Conservation (phyloP, 108 stramenopile genomes). For the Pelagomonas calceolata region DNA sequence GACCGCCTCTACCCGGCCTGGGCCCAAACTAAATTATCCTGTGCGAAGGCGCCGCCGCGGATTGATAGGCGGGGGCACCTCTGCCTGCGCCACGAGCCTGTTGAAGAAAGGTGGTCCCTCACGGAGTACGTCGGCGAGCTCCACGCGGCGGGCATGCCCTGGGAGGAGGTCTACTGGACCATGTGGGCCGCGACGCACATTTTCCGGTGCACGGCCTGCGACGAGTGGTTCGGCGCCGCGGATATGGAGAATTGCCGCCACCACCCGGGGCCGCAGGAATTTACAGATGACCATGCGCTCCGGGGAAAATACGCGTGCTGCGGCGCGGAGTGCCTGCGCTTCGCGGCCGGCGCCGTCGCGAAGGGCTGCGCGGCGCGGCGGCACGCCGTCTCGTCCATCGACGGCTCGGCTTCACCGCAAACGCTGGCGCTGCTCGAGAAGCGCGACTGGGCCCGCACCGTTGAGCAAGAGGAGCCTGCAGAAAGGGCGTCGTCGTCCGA, state of each 20-base stretch:
- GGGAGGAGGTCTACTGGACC: slow-evolving; percentile 13
- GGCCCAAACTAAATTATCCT: not conserved
- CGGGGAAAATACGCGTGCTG: not conserved
- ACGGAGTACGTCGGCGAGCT: slow-evolving; percentile 6
- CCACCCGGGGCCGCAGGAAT: not conserved
- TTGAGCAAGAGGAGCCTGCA: no score
- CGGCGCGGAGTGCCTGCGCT: not conserved
- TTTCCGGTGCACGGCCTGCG: not conserved
- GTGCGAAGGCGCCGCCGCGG: not conserved
- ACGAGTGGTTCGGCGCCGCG: not conserved
- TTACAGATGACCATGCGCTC: not conserved
- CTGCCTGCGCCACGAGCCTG: not conserved
- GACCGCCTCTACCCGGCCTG: not conserved
- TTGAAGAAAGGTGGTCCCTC: slow-evolving; percentile 2
- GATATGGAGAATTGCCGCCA: not conserved
- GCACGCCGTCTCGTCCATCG: not conserved
- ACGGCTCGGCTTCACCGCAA: not conserved
- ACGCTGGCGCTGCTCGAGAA: not conserved
- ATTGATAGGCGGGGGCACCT: not conserved
- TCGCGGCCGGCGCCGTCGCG: not conserved
- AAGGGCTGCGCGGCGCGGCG: not conserved
- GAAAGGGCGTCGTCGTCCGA: no score
- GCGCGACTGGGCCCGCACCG: no score
- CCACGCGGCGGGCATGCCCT: slow-evolving; percentile 1
- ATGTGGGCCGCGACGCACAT: slow-evolving; percentile 7